Percentiles rank a stretch among this genome's conserved stretches.
These are phyloP conservation scores for Candida michaelii DNA, from an alignment of 805 yeast genomes.

Conservation along the genomic window DNA sequence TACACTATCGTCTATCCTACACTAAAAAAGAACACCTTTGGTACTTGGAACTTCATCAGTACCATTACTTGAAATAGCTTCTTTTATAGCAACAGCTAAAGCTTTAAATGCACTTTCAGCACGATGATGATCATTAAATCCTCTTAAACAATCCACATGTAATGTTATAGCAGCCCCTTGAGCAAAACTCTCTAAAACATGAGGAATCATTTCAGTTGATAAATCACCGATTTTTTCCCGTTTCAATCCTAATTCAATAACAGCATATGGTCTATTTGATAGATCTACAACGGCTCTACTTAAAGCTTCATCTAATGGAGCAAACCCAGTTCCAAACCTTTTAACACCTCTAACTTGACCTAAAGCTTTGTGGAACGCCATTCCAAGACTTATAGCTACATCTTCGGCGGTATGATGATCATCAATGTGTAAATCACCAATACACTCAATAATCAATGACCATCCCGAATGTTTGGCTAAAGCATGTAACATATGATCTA, in stretches of 20 bases:
- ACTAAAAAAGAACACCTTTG: slow-evolving; percentile 65
- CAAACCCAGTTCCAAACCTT: slow-evolving; percentile 90
- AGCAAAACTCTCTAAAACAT: slow-evolving; percentile 91
- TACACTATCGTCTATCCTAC: background rate
- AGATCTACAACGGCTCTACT: slow-evolving; percentile 95
- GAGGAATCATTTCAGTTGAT: slow-evolving; percentile 97
- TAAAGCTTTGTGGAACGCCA: slow-evolving; percentile 83
- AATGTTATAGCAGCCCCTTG: slow-evolving; percentile 86
- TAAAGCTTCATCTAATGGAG: slow-evolving; percentile 95
- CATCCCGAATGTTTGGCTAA: slow-evolving; percentile 96
- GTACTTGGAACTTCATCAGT: slow-evolving; percentile 92
- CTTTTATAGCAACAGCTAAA: slow-evolving; percentile 85
- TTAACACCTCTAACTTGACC: slow-evolving; percentile 90
- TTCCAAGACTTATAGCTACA: slow-evolving; percentile 88
- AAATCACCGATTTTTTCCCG: slow-evolving; percentile 93
- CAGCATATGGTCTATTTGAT: slow-evolving; percentile 90
- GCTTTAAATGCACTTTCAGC: slow-evolving; percentile 97
- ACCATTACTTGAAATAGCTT: slow-evolving; percentile 81
- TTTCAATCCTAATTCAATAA: slow-evolving; percentile 82
- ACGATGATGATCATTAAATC: slow-evolving; percentile 93
- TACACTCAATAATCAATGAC: slow-evolving; percentile 86
- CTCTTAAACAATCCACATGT: slow-evolving; percentile 93
- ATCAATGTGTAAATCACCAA: slow-evolving; percentile 93
- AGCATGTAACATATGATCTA: slow-evolving; percentile 97
- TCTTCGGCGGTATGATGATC: slow-evolving; percentile 98